These are phyloP conservation scores for Neurospora sp. DNA, from an alignment of 2,329 filamentous ascomycete species.

Conservation along the genomic window DNA sequence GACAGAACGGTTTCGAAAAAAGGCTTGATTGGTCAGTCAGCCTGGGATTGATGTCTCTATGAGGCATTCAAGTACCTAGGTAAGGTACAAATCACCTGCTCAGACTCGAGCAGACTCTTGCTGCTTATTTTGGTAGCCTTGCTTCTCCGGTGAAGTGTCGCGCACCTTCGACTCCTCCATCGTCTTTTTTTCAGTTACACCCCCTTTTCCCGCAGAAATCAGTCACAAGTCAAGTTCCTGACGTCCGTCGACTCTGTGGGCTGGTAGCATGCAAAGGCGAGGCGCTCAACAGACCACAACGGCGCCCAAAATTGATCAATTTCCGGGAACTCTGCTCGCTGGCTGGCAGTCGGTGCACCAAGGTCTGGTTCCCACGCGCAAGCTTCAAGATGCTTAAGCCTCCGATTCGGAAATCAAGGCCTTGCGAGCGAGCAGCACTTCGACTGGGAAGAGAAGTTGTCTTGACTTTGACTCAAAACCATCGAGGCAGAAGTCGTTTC, in stretches of 20 bases:
- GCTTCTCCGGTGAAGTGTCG: too few species aligned
- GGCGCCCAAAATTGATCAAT: neutral
- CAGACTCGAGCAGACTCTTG: too few species aligned
- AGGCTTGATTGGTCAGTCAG: neutral
- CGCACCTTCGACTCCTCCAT: accelerated
- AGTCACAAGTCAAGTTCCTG: neutral
- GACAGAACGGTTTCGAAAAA: neutral
- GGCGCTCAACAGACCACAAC: neutral
- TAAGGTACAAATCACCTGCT: neutral
- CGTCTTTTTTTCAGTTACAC: neutral
- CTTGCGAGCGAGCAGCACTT: neutral
- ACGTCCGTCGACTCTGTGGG: neutral
- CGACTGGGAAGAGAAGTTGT: too few species aligned
- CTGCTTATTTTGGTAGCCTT: too few species aligned
- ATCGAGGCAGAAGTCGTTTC: neutral
- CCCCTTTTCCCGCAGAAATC: neutral
- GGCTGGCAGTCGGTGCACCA: neutral
- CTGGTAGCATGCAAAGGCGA: neutral
- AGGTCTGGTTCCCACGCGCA: neutral
- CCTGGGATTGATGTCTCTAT: neutral
- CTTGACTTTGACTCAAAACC: neutral
- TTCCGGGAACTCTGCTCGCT: neutral
- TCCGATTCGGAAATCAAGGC: neutral
- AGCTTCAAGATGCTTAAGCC: neutral
- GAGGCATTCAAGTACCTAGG: neutral